phyloP scores from a whole-genome alignment of 2,329 filamentous ascomycete genomes.

The Dothidotthia symphoricarpi region DNA sequence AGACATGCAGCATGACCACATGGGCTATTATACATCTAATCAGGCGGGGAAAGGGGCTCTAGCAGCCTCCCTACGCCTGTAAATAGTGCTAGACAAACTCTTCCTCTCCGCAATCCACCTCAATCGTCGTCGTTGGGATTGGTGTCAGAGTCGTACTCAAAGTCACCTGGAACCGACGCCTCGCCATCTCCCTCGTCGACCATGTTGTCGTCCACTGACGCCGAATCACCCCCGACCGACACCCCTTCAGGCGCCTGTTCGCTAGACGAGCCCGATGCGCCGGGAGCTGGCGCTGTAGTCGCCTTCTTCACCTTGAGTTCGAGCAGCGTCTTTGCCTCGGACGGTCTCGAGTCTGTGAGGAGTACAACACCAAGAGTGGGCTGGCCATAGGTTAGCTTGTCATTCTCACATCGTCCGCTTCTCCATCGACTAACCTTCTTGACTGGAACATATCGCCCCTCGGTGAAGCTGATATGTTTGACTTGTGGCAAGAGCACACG shows the following conservation, averaged over 20 bases:
- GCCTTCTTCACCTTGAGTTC: constrained; percentile 91
- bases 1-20: too few species aligned
- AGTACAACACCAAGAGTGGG: constrained; percentile 91
- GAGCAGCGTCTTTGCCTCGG: constrained; percentile 74
- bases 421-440: constrained; percentile 65
- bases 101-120: constrained; percentile 5
- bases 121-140: constrained; percentile 48
- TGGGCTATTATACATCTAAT: constrained; percentile 33
- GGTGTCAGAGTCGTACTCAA: constrained; percentile 74
- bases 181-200: constrained; percentile 84
- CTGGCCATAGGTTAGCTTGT: constrained; percentile 47
- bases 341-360: constrained; percentile 78
- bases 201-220: constrained; percentile 59
- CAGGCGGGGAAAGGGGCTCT: constrained; percentile 29
- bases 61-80: constrained; percentile 23
- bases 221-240: constrained; percentile 71
- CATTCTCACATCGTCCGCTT: background rate
- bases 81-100: constrained; percentile 21
- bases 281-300: constrained; percentile 47
- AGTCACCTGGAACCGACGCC: constrained; percentile 66
- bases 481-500: constrained; percentile 88
- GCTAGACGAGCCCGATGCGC: constrained; percentile 40
- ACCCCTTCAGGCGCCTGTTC: constrained; percentile 46
- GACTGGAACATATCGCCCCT: constrained; percentile 88
- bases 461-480: constrained; percentile 91